Conservation (phyloP, 1,284 basidiomycete genomes). For the Austroboletus novae-zelandiae region DNA sequence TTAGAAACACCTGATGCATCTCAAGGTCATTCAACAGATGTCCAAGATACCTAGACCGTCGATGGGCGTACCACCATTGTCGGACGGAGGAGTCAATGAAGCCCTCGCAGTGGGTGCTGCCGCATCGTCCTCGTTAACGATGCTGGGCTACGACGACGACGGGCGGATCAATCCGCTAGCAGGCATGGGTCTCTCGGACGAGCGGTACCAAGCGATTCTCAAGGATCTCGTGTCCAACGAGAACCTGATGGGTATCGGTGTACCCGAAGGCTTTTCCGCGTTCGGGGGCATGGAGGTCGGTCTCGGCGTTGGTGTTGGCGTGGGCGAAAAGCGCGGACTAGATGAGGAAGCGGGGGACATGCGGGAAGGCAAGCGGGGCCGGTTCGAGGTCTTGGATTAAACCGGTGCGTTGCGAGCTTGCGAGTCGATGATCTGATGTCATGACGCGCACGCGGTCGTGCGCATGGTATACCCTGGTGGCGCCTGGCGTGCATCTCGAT, state of each 20-base stretch:
- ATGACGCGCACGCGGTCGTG: too few species aligned
- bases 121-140: conserved; percentile 15
- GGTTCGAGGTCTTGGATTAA: conserved; percentile 70
- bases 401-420: too few species aligned
- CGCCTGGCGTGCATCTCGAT: too few species aligned
- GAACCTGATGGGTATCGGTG: conserved; percentile 42
- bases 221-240: conserved; percentile 63
- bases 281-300: conserved; percentile 27
- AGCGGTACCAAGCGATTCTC: conserved; percentile 70
- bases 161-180: conserved; percentile 71
- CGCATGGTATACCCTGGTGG: too few species aligned
- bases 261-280: conserved; percentile 28
- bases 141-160: conserved; percentile 39
- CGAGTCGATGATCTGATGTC: too few species aligned
- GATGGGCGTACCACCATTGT: conserved; percentile 70
- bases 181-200: conserved; percentile 73
- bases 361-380: conserved; percentile 59
- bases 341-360: conserved; percentile 32
- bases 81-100: conserved; percentile 59
- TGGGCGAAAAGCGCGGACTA: conserved; percentile 37
- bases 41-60: conserved; percentile 62
- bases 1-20: conserved; percentile 90
- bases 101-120: conserved; percentile 40
- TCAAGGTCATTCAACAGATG: conserved; percentile 87
- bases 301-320: conserved; percentile 15